Conservation (phyloP, 345 rosid genomes). For the Turnera subulata region DNA sequence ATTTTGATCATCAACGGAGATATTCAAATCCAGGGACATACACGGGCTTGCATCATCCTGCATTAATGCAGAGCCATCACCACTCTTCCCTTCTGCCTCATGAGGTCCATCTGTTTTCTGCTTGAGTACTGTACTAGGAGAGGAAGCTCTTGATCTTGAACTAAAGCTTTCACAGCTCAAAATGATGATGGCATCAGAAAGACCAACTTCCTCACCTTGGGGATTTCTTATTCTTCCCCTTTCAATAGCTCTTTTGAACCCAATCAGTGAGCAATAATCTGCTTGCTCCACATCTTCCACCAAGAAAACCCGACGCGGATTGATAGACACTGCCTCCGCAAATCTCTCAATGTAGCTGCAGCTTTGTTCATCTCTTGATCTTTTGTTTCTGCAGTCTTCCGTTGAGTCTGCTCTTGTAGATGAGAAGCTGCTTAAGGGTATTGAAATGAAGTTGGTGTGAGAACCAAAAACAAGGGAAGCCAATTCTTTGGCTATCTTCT, state of each 20-base stretch:
- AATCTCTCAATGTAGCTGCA: conserved; percentile 62
- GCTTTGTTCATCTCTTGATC: conserved; percentile 53
- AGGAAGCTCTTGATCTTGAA: conserved; percentile 68
- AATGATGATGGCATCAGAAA: conserved; percentile 66
- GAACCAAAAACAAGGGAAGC: conserved; percentile 34
- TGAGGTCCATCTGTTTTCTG: conserved; percentile 34
- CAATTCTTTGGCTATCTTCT: conserved; percentile 29
- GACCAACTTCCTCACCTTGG: conserved; percentile 42
- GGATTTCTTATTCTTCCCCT: conserved; percentile 46
- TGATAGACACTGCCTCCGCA: conserved; percentile 47
- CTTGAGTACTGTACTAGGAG: conserved; percentile 43
- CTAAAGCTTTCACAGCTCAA: conserved; percentile 72
- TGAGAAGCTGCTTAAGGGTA: conserved; percentile 58
- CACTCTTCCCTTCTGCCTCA: conserved; percentile 22
- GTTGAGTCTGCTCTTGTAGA: conserved; percentile 50
- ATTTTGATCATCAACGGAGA: conserved; percentile 54
- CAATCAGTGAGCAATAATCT: conserved; percentile 54
- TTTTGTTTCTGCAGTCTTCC: conserved; percentile 58
- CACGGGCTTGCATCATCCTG: conserved; percentile 36
- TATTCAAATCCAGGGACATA: conserved; percentile 67
- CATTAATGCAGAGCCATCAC: conserved; percentile 1
- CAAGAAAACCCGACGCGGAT: conserved; percentile 74
- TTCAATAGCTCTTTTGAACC: conserved; percentile 69
- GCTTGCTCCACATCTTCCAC: conserved; percentile 77
- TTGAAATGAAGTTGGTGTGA: conserved; percentile 38